Percentiles rank a stretch among this genome's conserved stretches.
Conservation (phyloP, 768 basidiomycete genomes). For the Mycena vulgaris region DNA sequence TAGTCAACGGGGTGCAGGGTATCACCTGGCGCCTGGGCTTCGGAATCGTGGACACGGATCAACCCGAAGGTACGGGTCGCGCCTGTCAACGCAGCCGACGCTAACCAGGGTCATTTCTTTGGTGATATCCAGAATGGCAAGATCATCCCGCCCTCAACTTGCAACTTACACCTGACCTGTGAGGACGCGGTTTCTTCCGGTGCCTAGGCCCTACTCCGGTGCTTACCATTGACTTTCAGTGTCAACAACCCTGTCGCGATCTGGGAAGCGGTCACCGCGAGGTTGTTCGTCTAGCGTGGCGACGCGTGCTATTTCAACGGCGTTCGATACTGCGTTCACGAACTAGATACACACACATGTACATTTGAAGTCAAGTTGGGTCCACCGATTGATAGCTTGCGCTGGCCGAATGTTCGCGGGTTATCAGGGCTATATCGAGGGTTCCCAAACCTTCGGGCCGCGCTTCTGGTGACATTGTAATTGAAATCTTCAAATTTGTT, state of each 20-base stretch:
- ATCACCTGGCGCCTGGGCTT: slow-evolving; percentile 76
- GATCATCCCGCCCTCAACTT: slow-evolving; percentile 68
- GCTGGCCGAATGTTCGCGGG: slow-evolving; percentile 1
- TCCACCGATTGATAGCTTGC: neutral
- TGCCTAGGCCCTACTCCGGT: slow-evolving; percentile 5
- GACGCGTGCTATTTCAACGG: neutral
- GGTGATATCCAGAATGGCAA: slow-evolving; percentile 64
- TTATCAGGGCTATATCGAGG: slow-evolving; percentile 30
- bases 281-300: slow-evolving; percentile 34
- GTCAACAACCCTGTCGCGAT: slow-evolving; percentile 71
- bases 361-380: neutral
- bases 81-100: neutral
- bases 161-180: slow-evolving; percentile 65
- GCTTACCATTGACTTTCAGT: slow-evolving; percentile 45
- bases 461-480: slow-evolving; percentile 8
- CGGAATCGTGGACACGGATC: slow-evolving; percentile 62
- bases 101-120: slow-evolving; percentile 8
- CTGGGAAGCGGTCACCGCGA: slow-evolving; percentile 65
- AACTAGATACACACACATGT: neutral
- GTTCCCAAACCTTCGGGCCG: neutral
- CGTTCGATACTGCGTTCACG: no score
- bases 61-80: slow-evolving; percentile 68
- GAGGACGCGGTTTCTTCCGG: slow-evolving; percentile 43
- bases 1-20: slow-evolving; percentile 48
- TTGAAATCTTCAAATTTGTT: neutral